Conservation (phyloP, 352 stramenopile species). For the Phytophthora aleatoria region DNA sequence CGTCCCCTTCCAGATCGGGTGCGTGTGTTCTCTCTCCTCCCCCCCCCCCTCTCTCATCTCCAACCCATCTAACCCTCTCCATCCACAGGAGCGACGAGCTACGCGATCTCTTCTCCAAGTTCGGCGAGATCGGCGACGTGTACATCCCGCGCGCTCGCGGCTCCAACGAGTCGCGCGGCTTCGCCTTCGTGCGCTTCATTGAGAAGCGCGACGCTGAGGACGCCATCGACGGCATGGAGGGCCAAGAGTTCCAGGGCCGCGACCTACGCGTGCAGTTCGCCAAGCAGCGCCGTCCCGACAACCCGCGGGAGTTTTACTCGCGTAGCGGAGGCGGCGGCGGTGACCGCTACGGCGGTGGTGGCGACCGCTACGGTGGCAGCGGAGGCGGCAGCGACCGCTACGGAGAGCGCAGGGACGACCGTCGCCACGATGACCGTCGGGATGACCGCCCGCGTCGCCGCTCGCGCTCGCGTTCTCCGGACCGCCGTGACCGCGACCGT, state of each 20-base stretch:
- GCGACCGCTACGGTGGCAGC: slow-evolving; percentile 5
- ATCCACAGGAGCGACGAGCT: slow-evolving; percentile 48
- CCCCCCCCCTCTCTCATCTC: slow-evolving; percentile 1
- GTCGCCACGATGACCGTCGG: slow-evolving; percentile 38
- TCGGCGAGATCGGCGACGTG: slow-evolving; percentile 80
- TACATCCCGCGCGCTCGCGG: slow-evolving; percentile 80
- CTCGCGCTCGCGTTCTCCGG: slow-evolving; percentile 50
- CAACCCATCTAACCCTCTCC: neutral
- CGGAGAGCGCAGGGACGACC: slow-evolving; percentile 40
- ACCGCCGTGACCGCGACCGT: slow-evolving; percentile 47
- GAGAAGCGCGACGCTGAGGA: slow-evolving; percentile 90
- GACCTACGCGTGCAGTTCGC: slow-evolving; percentile 79
- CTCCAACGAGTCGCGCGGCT: slow-evolving; percentile 81
- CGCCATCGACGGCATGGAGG: slow-evolving; percentile 80
- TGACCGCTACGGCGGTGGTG: neutral
- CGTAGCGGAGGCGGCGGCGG: slow-evolving; percentile 35
- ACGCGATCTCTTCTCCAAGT: slow-evolving; percentile 75
- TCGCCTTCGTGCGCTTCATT: slow-evolving; percentile 90
- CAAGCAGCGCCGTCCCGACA: slow-evolving; percentile 77
- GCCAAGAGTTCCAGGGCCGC: slow-evolving; percentile 73
- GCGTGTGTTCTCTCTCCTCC: slow-evolving; percentile 30
- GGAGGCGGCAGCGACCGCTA: slow-evolving; percentile 36
- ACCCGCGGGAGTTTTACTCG: slow-evolving; percentile 80
- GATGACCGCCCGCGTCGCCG: slow-evolving; percentile 42
- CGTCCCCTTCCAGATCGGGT: slow-evolving; percentile 80